A percentile compares a stretch with the other conserved stretches of the same genome.
Evolutionary conservation across 768 basidiomycete genomes (phyloP).

Genomic region (Tubosaeta brunneosetosa): DNA sequence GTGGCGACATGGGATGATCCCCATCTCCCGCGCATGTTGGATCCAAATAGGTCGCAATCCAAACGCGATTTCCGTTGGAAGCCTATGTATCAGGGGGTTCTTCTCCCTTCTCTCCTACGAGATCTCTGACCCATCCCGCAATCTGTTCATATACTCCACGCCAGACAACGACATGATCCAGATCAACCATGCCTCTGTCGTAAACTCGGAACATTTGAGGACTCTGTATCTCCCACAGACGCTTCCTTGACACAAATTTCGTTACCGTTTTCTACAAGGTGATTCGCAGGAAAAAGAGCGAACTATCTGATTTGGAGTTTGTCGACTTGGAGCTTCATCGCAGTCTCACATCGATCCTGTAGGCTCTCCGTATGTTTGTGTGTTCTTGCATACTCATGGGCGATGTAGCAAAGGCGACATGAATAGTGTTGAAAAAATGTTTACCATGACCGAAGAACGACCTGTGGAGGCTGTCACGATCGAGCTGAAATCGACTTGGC

Average conservation of each 20-base stretch:
- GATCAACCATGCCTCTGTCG: slow-evolving; percentile 96
- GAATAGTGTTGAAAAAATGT: slow-evolving; percentile 87
- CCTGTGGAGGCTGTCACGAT: slow-evolving; percentile 98
- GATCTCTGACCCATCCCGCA: slow-evolving; percentile 99
- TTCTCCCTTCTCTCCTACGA: slow-evolving; percentile 99
- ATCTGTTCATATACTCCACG: slow-evolving; percentile 98
- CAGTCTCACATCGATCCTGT: slow-evolving; percentile 99
- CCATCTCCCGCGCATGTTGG: slow-evolving; percentile 87
- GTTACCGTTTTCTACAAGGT: slow-evolving; percentile 99
- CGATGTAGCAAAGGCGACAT: slow-evolving; percentile 85
- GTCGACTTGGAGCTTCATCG: slow-evolving; percentile 94
- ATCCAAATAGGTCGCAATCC: slow-evolving; percentile 97
- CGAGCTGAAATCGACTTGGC: slow-evolving; percentile 65
- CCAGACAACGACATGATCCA: slow-evolving; percentile 99
- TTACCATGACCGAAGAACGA: slow-evolving; percentile 93
- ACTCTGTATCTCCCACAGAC: slow-evolving; percentile 96
- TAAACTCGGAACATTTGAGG: slow-evolving; percentile 99
- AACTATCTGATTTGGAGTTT: slow-evolving; percentile 87
- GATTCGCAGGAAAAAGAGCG: slow-evolving; percentile 97
- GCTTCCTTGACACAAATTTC: slow-evolving; percentile 98
- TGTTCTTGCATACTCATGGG: slow-evolving; percentile 8
- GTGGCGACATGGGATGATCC: slow-evolving; percentile 95
- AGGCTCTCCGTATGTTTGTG: slow-evolving; percentile 30
- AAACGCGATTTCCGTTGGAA: slow-evolving; percentile 99
- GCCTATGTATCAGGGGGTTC: slow-evolving; percentile 98